Base-by-base conservation (phyloP, 140 eudicot genomes). In the Stevia rebaudiana region DNA sequence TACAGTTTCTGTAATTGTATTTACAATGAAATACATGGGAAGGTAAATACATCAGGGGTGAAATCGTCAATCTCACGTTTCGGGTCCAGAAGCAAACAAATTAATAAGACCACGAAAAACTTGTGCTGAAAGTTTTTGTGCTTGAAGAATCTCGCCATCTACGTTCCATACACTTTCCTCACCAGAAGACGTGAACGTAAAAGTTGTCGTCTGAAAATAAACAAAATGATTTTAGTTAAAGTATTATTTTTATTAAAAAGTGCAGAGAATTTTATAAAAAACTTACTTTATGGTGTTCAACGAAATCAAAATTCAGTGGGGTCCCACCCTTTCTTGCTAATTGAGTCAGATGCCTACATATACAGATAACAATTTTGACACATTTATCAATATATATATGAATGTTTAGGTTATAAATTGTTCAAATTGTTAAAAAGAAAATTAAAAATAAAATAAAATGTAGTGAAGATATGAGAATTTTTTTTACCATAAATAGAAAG, bases 31-130 rank as follows among this genome's bases (percentile, higher is more conserved):
- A 36, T 24, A 67, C 63, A 67, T 4, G 53, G 30, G 30, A 50
- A 67, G 41, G 36, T 15, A 15, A 16, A 23, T 35, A 50, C 19
- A 33, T 6, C 15, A 63, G 43, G 52, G 68, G 23, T 33, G 24
- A 2, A 56, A 47, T 31, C 8, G 13, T 42, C 55, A 24, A 30
- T 77, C 24, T 70, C 67, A 71, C 9, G 52, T 75, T 46, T 88
- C 89, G 31, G 98, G 96, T 13, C 98, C 98, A 11, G 84, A 62
- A 30, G 98, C 98, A 70, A 92, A 92, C 80, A 92, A 67, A 79
- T 79, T 81, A 65, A 92, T 63, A 33, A 92, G 90, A 19, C 98
- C 96, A 6, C 96, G 89, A 65, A 88, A 85, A 52, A 92, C 96
- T 82, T 92, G 98, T 16, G 90, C 98, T 0, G 98, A 92, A 57